Conservation (phyloP, 768 basidiomycete genomes). For the Boletus coccyginus region DNA sequence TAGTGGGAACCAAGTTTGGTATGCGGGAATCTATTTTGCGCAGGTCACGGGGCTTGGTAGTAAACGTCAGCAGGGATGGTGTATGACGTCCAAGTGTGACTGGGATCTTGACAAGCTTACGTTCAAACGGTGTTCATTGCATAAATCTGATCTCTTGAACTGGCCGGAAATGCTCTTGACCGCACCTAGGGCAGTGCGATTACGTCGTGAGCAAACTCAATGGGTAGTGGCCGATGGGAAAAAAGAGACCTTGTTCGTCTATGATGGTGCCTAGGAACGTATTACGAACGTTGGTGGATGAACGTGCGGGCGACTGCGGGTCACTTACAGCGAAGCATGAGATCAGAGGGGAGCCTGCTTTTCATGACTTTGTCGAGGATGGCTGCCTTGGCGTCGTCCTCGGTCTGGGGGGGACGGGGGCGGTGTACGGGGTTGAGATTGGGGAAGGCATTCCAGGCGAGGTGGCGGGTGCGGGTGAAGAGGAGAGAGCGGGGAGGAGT, state of each 20-base stretch:
- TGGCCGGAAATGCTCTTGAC: constrained; percentile 86
- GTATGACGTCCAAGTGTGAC: constrained; percentile 16
- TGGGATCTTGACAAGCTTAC: constrained; percentile 47
- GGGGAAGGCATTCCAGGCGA: constrained; percentile 30
- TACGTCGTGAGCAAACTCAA: constrained; percentile 22
- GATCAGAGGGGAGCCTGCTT: constrained; percentile 82
- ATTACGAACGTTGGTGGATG: constrained; percentile 15
- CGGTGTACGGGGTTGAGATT: not conserved
- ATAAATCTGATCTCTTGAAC: constrained; percentile 89
- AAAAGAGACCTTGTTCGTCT: constrained; percentile 71
- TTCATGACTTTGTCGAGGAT: constrained; percentile 86
- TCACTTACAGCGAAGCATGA: constrained; percentile 85
- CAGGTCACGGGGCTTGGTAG: constrained; percentile 81
- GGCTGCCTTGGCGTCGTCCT: constrained; percentile 72
- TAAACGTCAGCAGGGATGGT: constrained; percentile 22
- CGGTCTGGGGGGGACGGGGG: constrained; percentile 33
- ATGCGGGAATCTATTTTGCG: constrained; percentile 95
- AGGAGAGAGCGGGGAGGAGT: not conserved
- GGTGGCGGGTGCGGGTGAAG: constrained; percentile 12
- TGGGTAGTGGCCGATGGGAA: constrained; percentile 6
- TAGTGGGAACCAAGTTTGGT: constrained; percentile 93
- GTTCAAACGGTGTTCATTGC: constrained; percentile 83
- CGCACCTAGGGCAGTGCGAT: constrained; percentile 51
- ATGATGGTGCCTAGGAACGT: constrained; percentile 71
- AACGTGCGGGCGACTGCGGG: constrained; percentile 5